Conservation (phyloP, 176 grass and related monocot species). For the Dendrocalamus sinicus region DNA sequence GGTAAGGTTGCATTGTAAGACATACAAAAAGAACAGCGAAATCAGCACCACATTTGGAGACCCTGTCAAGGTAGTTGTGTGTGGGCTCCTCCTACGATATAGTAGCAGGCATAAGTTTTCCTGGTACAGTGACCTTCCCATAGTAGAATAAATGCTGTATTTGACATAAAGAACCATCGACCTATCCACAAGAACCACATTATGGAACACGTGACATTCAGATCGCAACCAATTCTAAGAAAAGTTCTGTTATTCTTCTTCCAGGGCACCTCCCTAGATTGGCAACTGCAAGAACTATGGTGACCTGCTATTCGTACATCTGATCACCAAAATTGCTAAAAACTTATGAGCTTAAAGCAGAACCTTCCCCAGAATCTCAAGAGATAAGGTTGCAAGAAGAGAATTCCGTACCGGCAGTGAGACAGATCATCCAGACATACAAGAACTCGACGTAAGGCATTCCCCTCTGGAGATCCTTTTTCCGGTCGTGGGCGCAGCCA, state of each 20-base stretch:
- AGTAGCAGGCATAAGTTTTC: not conserved
- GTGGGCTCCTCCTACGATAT: too few species aligned
- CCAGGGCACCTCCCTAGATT: not conserved
- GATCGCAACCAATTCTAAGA: not conserved
- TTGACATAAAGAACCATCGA: not conserved
- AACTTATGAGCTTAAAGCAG: not conserved
- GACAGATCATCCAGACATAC: slow-evolving; percentile 52
- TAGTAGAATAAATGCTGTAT: not conserved
- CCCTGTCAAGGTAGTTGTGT: not conserved
- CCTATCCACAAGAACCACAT: not conserved
- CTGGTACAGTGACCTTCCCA: not conserved
- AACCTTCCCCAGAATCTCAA: not conserved
- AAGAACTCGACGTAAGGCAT: slow-evolving; percentile 59
- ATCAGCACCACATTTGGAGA: not conserved
- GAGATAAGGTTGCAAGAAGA: not conserved
- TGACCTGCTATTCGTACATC: not conserved
- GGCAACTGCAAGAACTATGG: not conserved
- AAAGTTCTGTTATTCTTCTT: not conserved
- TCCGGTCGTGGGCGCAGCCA: slow-evolving; percentile 47
- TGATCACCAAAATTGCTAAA: not conserved
- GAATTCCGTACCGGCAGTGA: slow-evolving; percentile 28
- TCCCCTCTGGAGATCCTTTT: slow-evolving; percentile 26
- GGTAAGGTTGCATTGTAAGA: not conserved
- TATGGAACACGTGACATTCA: not conserved
- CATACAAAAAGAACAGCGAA: not conserved